These are phyloP conservation scores for Periconia macrospinosa DNA, from an alignment of 2,329 filamentous ascomycete genomes.

Conservation along the genomic window DNA sequence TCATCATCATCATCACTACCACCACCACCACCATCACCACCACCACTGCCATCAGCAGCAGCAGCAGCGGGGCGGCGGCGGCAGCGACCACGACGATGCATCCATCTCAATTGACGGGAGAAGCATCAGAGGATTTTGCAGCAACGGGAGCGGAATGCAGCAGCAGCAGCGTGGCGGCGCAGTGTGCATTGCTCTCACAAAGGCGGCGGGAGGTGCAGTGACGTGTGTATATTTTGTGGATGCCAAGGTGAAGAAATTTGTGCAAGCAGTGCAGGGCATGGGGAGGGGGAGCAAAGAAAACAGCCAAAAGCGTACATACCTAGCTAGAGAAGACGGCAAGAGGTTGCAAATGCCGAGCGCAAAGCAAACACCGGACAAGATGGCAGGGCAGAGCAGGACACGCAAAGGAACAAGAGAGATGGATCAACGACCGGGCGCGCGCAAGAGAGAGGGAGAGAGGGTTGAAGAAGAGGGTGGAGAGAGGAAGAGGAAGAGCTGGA, in stretches of 20 bases:
- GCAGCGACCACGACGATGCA: neutral
- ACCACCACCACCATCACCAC: too few relatives aligned
- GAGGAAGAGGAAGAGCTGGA: neutral
- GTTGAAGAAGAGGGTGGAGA: neutral
- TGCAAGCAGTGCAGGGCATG: constrained; percentile 4
- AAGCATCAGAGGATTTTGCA: neutral
- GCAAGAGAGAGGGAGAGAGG: neutral
- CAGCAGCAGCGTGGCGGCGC: neutral
- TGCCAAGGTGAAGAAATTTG: constrained; percentile 33
- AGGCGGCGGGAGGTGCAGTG: neutral
- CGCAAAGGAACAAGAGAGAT: neutral
- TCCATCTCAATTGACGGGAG: too few relatives aligned
- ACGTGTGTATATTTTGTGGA: neutral
- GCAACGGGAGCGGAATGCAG: neutral
- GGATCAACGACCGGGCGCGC: too few relatives aligned
- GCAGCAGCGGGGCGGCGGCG: neutral
- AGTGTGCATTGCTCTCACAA: neutral
- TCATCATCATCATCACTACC: too few relatives aligned
- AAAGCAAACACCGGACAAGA: too few relatives aligned
- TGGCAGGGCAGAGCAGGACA: neutral
- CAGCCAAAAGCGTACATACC: neutral
- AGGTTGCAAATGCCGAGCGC: neutral
- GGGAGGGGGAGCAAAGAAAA: neutral
- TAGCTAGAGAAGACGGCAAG: neutral
- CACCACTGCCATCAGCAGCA: too few relatives aligned